Base-by-base conservation (phyloP, 495 filamentous ascomycete genomes). In the Aspergillus cavernicola region DNA sequence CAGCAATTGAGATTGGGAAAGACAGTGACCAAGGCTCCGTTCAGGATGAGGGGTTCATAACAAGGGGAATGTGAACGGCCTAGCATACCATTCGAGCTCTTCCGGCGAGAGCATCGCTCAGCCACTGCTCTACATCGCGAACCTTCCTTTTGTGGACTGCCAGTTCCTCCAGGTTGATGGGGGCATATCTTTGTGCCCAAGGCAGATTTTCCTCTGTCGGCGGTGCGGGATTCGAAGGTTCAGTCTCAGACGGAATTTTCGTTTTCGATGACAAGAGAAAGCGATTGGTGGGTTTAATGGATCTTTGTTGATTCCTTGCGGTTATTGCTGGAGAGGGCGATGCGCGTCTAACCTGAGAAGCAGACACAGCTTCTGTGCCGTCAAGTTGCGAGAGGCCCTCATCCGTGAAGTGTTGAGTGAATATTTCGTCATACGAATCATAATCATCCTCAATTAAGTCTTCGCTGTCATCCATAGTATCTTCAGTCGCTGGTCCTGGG, bases 121-220 rank as follows among this genome's bases (percentile, higher is more conserved):
- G 68, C 93, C 95, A 97, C 29, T 62, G 74, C 40, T 80, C 78
- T 15, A 97, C 90, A 69, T 97, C 92, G 13, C 79, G 70, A 18
- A 97, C 90, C 69, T 99, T 99, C 61, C 78, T 88, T 70, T 90
- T 96, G 64, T 99, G 89, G 29, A 97, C 91, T 0, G 86, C 92
- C 48, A 97, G 75, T 67, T 96, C 91, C 24, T 85, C 83, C n/a
- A 95, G 55, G 55, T 79, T 80, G 1, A 63, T 55, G 0, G 95
- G 95, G 2, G 76, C 81, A 65, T 87, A 97, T 60, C 83, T 81
- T 59, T 97, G 90, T 13, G 86, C 84, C 95, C 95, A 99, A 1
- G 95, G 91, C 45, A 75, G 62, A 40, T 71, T 61, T 16, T 53
- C 35, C 4, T 50, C 42, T 28, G 4, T 28, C 33, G 33, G 7